These are phyloP conservation scores for Nitzschia putrida DNA, from an alignment of 108 stramenopile species.

Conservation along the genomic window DNA sequence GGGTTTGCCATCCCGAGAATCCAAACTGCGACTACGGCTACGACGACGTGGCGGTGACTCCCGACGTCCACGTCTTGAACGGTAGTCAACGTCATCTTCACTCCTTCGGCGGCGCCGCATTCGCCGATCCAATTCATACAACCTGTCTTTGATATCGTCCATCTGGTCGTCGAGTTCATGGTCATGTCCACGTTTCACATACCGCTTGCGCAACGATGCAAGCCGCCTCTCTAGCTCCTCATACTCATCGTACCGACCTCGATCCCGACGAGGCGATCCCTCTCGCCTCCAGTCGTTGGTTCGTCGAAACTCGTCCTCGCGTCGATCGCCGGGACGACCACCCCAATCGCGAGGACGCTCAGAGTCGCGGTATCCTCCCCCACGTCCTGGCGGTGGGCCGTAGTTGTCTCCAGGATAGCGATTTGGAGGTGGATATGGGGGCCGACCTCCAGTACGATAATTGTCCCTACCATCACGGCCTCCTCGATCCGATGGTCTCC, in stretches of 20 bases:
- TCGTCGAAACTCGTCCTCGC: slow-evolving; percentile 24
- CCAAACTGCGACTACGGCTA: slow-evolving; percentile 1
- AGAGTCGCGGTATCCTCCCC: not conserved
- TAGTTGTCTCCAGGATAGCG: not conserved
- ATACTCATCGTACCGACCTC: slow-evolving; percentile 24
- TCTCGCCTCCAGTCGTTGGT: slow-evolving; percentile 23
- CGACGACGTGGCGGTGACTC: slow-evolving; percentile 2
- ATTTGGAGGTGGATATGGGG: not conserved
- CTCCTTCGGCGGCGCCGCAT: slow-evolving; percentile 13
- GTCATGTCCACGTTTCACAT: slow-evolving; percentile 8
- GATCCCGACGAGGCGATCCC: not conserved
- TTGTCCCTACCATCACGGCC: not conserved
- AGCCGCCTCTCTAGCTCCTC: slow-evolving; percentile 33
- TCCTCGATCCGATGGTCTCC: slow-evolving; percentile 3
- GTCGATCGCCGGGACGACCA: not conserved
- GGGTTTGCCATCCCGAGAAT: not conserved
- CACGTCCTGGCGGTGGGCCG: not conserved
- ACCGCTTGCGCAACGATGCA: slow-evolving; percentile 10
- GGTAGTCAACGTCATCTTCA: slow-evolving; percentile 18
- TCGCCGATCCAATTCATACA: slow-evolving; percentile 34
- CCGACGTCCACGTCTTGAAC: slow-evolving; percentile 8
- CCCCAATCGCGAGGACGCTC: not conserved
- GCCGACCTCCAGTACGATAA: not conserved
- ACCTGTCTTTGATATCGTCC: slow-evolving; percentile 29
- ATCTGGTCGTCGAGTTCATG: slow-evolving; percentile 31